A percentile compares a stretch with the other conserved stretches of the same genome.
Conservation (phyloP, 1,139 yeast species). For the Meyerozyma smithsonii region DNA sequence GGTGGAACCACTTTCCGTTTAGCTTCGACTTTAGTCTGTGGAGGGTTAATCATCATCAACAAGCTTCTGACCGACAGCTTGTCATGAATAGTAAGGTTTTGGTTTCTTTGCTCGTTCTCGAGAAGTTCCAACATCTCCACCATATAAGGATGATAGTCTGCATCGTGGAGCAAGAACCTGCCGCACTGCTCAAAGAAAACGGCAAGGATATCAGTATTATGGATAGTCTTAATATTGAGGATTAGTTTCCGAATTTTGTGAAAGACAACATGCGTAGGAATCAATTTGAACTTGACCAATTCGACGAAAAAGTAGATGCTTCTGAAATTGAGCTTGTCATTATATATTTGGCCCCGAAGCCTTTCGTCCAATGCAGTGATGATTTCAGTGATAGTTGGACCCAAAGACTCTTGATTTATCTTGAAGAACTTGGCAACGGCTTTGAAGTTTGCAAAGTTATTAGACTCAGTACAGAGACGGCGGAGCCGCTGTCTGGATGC, state of each 20-base stretch:
- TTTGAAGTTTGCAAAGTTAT: conserved; percentile 39
- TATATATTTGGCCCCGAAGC: conserved; percentile 54
- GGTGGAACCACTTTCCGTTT: conserved; percentile 19
- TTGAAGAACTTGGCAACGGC: conserved; percentile 68
- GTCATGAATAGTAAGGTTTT: conserved; percentile 47
- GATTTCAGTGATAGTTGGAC: conserved; percentile 53
- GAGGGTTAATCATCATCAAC: conserved; percentile 58
- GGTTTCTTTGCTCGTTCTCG: conserved; percentile 44
- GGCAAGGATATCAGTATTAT: conserved; percentile 61
- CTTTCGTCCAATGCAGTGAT: conserved; percentile 54
- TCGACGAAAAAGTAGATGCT: conserved; percentile 67
- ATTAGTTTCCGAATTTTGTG: conserved; percentile 63
- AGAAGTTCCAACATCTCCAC: conserved; percentile 58
- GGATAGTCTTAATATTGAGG: conserved; percentile 44
- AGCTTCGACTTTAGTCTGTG: conserved; percentile 27
- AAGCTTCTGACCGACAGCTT: conserved; percentile 60
- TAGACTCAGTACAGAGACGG: conserved; percentile 49
- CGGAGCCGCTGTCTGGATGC: conserved; percentile 65
- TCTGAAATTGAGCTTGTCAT: conserved; percentile 47
- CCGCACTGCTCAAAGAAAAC: conserved; percentile 76
- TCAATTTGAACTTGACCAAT: conserved; percentile 67
- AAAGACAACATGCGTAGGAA: conserved; percentile 69
- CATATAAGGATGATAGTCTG: conserved; percentile 58
- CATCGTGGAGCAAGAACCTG: conserved; percentile 55
- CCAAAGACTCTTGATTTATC: conserved; percentile 45